Conservation (phyloP, 2,329 filamentous ascomycete species). For the Dichotomopilus funicola region DNA sequence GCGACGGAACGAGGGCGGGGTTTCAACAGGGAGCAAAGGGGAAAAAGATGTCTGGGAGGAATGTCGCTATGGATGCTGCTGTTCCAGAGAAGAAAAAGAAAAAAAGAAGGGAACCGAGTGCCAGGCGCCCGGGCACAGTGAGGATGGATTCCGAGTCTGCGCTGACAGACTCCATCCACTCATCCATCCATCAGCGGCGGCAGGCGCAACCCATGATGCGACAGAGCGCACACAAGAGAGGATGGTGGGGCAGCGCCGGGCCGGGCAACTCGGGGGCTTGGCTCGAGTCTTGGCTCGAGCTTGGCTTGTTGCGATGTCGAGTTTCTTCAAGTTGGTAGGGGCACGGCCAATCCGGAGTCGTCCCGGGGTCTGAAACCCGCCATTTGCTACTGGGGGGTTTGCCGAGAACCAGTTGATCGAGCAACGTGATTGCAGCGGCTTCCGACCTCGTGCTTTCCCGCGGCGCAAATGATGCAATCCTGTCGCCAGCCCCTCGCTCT, state of each 20-base stretch:
- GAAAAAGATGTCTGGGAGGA: too few species aligned
- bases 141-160: too few species aligned
- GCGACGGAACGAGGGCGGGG: too few species aligned
- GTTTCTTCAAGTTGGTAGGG: not conserved
- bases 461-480: not conserved
- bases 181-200: too few species aligned
- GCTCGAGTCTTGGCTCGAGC: not conserved
- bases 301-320: not conserved
- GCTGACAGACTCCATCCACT: too few species aligned
- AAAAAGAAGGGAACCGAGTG: too few species aligned
- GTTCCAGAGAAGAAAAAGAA: too few species aligned
- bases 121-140: too few species aligned
- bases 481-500: too few species aligned
- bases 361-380: constrained; percentile 5
- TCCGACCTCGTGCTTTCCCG: not conserved
- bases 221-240: not conserved
- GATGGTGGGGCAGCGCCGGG: not conserved
- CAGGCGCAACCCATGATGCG: not conserved
- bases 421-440: constrained; percentile 9
- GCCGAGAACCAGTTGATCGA: constrained; percentile 6
- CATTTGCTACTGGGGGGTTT: not conserved
- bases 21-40: too few species aligned
- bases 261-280: not conserved
- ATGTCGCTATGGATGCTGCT: too few species aligned
- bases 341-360: not conserved